A percentile compares a stretch with the other conserved stretches of the same genome.
phyloP scores from a whole-genome alignment of 768 basidiomycete genomes.

The Fistulinella prunicolor region DNA sequence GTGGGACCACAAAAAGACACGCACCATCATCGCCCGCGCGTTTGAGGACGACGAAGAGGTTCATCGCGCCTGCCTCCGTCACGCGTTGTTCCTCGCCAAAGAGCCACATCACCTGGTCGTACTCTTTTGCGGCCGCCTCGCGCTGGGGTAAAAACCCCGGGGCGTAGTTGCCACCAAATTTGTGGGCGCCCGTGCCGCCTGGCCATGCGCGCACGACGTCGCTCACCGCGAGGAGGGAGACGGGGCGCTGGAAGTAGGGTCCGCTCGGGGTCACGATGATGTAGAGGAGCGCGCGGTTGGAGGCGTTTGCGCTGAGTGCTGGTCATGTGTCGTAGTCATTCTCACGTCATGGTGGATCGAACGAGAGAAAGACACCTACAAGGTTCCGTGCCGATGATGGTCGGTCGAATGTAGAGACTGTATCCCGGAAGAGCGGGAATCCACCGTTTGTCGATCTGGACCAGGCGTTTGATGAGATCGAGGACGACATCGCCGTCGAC shows the following conservation, averaged over 20 bases:
- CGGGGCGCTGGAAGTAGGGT: conserved; percentile 52
- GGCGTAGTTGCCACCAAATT: conserved; percentile 65
- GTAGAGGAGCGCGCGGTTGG: conserved; percentile 79
- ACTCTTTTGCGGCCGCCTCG: conserved; percentile 63
- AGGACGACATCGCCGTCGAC: conserved; percentile 48
- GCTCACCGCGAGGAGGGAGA: conserved; percentile 60
- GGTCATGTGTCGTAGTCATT: no score
- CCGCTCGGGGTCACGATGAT: conserved; percentile 69
- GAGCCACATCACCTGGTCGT: conserved; percentile 79
- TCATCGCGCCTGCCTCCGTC: conserved; percentile 75
- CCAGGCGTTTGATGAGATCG: conserved; percentile 61
- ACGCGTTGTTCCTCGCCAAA: conserved; percentile 55
- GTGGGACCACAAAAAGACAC: conserved; percentile 5
- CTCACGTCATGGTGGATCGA: no score
- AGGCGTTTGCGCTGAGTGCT: conserved; percentile 69
- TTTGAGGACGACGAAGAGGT: conserved; percentile 67
- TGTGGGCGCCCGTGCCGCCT: conserved; percentile 67
- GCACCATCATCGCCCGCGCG: conserved; percentile 52
- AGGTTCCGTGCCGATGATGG: conserved; percentile 51
- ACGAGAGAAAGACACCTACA: conserved; percentile 26
- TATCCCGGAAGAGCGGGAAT: conserved; percentile 72
- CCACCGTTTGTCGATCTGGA: conserved; percentile 75
- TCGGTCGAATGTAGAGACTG: conserved; percentile 86
- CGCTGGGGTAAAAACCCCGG: conserved; percentile 62
- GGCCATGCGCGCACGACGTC: conserved; percentile 79